Evolutionary conservation across 495 filamentous ascomycete species (phyloP), one percentile per base, ranked within the genome.

Genomic region (Thermothielavioides terrestris): DNA sequence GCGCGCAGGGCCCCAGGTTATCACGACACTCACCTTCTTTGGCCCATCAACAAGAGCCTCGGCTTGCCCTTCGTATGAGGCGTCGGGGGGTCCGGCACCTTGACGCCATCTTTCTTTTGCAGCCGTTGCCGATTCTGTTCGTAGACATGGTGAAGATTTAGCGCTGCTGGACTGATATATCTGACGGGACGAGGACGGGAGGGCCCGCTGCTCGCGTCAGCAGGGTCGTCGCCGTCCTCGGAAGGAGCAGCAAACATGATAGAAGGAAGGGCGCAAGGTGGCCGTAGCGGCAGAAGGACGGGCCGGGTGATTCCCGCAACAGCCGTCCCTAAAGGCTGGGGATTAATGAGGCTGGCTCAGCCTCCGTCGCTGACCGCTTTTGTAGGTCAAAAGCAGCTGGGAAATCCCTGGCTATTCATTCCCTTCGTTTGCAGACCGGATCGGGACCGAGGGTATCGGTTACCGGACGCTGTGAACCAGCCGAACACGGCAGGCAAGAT

Each of bases 1-100:
- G 21, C 40, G 22, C 7, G 14, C 22, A 18, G 27, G 22, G n/a
- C 15, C n/a, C 4, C 12, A 37, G 5, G 25, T 0, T 2, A 38
- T 8, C 17, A 48, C 34, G 30, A 31, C 22, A 57, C 74, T 55
- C 73, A 95, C 94, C 91, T 83, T 68, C 88, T 83, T 69, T 95
- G 86, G 1, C 92, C 92, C 92, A 98, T 97, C 46, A 98, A 70
- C 46, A 98, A 73, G 23, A 98, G 73, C 54, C 91, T 79, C 31
- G 92, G 92, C 67, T 94, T 94, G 21, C 75, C 77, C 56, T 77
- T 78, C 2, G 65, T 59, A 28, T 67, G 63, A 38, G 63, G 62
- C 39, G 68, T 64, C 25, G 65, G 62, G 14, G 66, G 64, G 35
- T 73, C 73, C 26, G 52, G 55, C 47, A 57, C 60, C 41, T 69